Base-by-base conservation (phyloP, 106 monocot genomes). In the Phalaenopsis aphrodite region DNA sequence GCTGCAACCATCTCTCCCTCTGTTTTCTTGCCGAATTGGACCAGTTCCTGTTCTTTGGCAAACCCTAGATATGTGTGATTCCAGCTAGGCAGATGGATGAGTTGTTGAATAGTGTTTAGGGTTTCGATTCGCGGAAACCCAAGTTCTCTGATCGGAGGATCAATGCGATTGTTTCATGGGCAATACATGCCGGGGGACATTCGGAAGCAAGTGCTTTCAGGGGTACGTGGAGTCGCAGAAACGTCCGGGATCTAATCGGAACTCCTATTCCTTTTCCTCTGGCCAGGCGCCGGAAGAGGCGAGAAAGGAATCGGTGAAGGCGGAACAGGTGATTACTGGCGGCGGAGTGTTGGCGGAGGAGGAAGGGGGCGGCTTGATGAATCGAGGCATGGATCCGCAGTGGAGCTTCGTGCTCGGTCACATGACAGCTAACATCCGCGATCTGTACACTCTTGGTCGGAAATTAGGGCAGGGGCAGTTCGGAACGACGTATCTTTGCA, bases 381-480 rank as follows among this genome's bases (percentile, higher is more conserved):
- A 78, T 74, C 79, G 79, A 43, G 85, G 83, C 15, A 80, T 68
- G 55, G 84, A 79, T 37, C 76, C 68, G 36, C 81, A 76, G 36
- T 46, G 72, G 10, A 79, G 47, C 48, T 83, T 80, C 55, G 88
- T 91, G 14, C 84, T 91, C 42, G 88, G 90, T 41, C 88, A 91
- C 84, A 55, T 56, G 21, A 91, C 90, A 16, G 84, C 86, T 36
- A 86, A 82, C 78, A 82, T 91, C 69, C 84, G 82, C 19, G 90
- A 91, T 55, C 78, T 88, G 41, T 90, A 90, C 82, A 77, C 80
- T 11, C 78, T 90, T 5, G 90, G 90, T 8, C 81, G 82, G 38
- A 91, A 91, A 78, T 84, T 91, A 18, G 90, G 90, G 52, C 90
- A 91, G 42, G 90, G 90, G 39, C 90, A 91, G 78, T 91, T 91